phyloP scores from a whole-genome alignment of 2,329 filamentous ascomycete species.

The Claviceps pusilla region DNA sequence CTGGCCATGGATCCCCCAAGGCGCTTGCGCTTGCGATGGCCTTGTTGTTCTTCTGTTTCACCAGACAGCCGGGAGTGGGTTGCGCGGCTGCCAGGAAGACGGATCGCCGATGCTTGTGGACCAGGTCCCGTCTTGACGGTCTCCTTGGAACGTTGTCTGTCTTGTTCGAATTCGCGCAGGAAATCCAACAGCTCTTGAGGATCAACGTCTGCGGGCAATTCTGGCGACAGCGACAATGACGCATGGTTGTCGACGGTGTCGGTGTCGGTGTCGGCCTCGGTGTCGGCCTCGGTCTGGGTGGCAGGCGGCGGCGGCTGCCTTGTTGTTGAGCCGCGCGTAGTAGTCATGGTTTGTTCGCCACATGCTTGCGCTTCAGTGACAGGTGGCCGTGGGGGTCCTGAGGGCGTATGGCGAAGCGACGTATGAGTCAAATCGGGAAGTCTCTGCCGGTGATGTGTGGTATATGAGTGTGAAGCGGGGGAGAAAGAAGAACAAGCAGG shows the following conservation, averaged over 20 bases:
- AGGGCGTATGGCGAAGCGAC: background rate
- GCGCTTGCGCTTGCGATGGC: background rate
- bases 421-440: background rate
- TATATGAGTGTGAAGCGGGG: background rate
- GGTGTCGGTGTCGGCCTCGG: background rate
- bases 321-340: conserved; percentile 1
- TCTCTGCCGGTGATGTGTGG: background rate
- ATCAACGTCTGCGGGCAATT: background rate
- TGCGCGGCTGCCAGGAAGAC: background rate
- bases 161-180: conserved; percentile 1
- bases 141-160: background rate
- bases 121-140: background rate
- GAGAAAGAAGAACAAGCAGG: background rate
- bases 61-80: background rate
- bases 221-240: background rate
- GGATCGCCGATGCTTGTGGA: background rate
- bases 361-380: background rate
- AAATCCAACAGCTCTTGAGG: conserved; percentile 5
- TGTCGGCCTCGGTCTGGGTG: background rate
- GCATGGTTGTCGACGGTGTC: background rate
- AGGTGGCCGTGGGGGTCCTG: background rate
- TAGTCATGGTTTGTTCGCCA: conserved; percentile 1
- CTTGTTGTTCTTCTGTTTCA: background rate
- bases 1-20: background rate
- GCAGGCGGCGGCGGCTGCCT: background rate